phyloP scores from a whole-genome alignment of 106 monocot genomes.

The Phalaenopsis aphrodite region DNA sequence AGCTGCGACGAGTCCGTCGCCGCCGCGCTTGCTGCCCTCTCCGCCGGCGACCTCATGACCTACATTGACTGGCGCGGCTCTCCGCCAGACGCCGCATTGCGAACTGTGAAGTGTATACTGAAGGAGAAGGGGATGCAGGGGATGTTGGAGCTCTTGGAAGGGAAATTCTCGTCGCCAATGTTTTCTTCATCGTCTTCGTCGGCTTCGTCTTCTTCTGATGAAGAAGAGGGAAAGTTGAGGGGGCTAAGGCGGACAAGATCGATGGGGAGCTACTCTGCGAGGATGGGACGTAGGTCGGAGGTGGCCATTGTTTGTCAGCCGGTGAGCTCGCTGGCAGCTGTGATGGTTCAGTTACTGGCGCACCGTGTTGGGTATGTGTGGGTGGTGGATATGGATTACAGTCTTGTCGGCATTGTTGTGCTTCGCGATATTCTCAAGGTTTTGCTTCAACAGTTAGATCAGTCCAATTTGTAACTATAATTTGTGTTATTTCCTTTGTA shows the following conservation, averaged over 20 bases:
- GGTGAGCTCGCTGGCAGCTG: conserved; percentile 68
- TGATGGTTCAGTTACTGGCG: conserved; percentile 66
- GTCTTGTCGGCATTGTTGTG: conserved; percentile 33
- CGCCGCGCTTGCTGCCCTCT: conserved; percentile 56
- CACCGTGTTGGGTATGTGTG: conserved; percentile 65
- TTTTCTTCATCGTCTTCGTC: no score
- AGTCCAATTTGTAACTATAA: no score
- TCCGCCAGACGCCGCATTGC: conserved; percentile 11
- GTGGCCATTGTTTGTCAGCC: conserved; percentile 50
- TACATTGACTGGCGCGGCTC: conserved; percentile 43
- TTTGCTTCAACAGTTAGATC: not conserved
- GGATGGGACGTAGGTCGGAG: conserved; percentile 40
- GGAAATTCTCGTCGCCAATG: no score
- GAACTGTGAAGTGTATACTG: no score
- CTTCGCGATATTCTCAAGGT: conserved; percentile 23
- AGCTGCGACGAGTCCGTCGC: conserved; percentile 32
- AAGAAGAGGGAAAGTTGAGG: not conserved
- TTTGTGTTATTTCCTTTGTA: no score
- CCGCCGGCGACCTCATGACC: conserved; percentile 63
- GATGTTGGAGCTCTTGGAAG: no score
- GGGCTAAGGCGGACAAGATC: conserved; percentile 9
- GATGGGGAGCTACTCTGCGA: conserved; percentile 33
- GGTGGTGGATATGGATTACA: conserved; percentile 56
- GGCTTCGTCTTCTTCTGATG: conserved; percentile 22
- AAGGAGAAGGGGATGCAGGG: no score